Evolutionary conservation across 2,329 filamentous ascomycete genomes (phyloP).

Genomic region (Venturia aucupariae): DNA sequence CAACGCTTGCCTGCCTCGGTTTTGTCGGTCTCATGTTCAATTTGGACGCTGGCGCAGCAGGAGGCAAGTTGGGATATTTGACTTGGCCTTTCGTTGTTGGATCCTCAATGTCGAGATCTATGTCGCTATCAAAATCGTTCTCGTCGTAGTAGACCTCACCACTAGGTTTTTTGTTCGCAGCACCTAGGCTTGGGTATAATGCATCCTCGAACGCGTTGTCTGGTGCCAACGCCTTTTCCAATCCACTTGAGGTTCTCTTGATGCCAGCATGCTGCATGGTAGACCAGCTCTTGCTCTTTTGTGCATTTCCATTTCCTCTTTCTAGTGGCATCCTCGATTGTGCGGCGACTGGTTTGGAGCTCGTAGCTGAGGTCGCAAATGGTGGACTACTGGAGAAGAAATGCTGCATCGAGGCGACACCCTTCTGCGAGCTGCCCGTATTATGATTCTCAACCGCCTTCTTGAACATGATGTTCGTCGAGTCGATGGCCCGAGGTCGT

Average conservation of each 20-base stretch:
- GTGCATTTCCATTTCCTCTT: not conserved
- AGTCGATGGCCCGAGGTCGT: slow-evolving; percentile 9
- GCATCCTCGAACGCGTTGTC: slow-evolving; percentile 29
- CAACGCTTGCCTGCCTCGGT: not conserved
- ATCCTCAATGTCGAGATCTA: slow-evolving; percentile 61
- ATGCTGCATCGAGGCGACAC: not conserved
- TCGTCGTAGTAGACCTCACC: slow-evolving; percentile 56
- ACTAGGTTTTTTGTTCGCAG: slow-evolving; percentile 33
- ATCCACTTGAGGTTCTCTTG: slow-evolving; percentile 38
- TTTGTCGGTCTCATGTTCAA: slow-evolving; percentile 5
- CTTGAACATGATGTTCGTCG: slow-evolving; percentile 12
- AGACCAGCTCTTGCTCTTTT: not conserved
- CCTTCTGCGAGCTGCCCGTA: not conserved
- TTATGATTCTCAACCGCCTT: slow-evolving; percentile 8
- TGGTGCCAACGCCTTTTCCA: slow-evolving; percentile 34
- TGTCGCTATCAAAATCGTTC: slow-evolving; percentile 81
- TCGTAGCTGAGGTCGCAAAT: not conserved
- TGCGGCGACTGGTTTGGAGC: not conserved
- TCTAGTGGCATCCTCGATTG: not conserved
- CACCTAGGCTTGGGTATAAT: slow-evolving; percentile 16
- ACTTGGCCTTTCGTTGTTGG: slow-evolving; percentile 40
- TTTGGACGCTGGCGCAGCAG: not conserved
- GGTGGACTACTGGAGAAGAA: slow-evolving; percentile 8
- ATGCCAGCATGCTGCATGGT: slow-evolving; percentile 21
- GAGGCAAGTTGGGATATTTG: slow-evolving; percentile 27